Evolutionary conservation across 345 rosid species (phyloP).

Genomic region (Hibiscus mutabilis): DNA sequence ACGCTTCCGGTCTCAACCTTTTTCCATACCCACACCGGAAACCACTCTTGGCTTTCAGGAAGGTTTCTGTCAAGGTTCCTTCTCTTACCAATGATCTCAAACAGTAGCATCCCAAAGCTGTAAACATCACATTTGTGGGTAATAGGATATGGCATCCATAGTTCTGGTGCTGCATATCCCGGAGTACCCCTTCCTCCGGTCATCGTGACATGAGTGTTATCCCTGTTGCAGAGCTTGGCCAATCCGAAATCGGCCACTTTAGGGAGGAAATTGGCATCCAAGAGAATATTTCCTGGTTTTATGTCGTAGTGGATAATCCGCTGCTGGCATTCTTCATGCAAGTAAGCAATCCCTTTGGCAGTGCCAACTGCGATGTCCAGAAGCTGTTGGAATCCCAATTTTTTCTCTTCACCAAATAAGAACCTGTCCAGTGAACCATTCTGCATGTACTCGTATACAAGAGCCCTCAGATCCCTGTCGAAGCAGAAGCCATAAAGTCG

Average conservation of each 20-base stretch:
- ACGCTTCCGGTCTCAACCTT: no score
- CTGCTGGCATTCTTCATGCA: conserved; percentile 56
- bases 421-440: conserved; percentile 49
- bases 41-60: no score
- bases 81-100: no score
- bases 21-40: no score
- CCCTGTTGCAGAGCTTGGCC: conserved; percentile 41
- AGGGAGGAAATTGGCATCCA: conserved; percentile 43
- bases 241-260: conserved; percentile 54
- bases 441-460: conserved; percentile 34
- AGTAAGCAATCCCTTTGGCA: conserved; percentile 52
- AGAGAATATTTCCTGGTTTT: conserved; percentile 49
- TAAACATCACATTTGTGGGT: conserved; percentile 24
- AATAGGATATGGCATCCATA: conserved; percentile 15
- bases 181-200: conserved; percentile 20
- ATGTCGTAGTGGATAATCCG: conserved; percentile 51
- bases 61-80: no score
- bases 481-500: conserved; percentile 33
- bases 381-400: conserved; percentile 40
- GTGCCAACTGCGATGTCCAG: conserved; percentile 44
- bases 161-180: conserved; percentile 21
- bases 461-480: conserved; percentile 17
- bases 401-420: conserved; percentile 29
- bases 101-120: conserved; percentile 23
- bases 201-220: conserved; percentile 10